Evolutionary conservation across 2,329 filamentous ascomycete species (phyloP).

Genomic region (Chrysoporthe puriensis): DNA sequence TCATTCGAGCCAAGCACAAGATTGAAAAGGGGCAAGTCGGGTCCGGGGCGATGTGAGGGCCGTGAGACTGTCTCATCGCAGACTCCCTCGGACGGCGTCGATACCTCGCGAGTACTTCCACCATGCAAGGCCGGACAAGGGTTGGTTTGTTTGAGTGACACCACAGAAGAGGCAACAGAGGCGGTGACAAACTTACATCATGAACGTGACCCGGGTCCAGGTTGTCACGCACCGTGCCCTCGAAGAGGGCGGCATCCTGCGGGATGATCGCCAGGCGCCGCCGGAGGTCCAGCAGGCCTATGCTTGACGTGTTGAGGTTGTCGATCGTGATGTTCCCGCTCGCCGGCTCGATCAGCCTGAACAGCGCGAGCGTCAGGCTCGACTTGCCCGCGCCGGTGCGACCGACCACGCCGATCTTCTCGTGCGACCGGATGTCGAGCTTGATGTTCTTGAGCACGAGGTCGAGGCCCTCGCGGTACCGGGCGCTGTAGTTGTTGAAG

Average conservation of each 20-base stretch:
- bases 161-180: background rate
- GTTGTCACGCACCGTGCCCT: slow-evolving; percentile 78
- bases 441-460: slow-evolving; percentile 92
- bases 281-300: slow-evolving; percentile 87
- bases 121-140: background rate
- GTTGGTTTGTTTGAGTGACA: background rate
- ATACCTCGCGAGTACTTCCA: background rate
- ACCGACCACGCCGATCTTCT: slow-evolving; percentile 97
- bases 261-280: slow-evolving; percentile 94
- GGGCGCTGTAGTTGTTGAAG: slow-evolving; percentile 92
- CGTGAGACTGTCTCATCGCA: background rate
- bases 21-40: slow-evolving; percentile 12
- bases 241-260: slow-evolving; percentile 92
- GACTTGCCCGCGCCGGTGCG: slow-evolving; percentile 90
- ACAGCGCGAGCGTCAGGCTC: slow-evolving; percentile 87
- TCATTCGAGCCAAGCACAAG: slow-evolving; percentile 19
- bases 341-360: slow-evolving; percentile 90
- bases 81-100: background rate
- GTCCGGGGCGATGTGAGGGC: background rate
- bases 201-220: slow-evolving; percentile 93
- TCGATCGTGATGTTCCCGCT: slow-evolving; percentile 89
- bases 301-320: slow-evolving; percentile 82
- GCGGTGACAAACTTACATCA: slow-evolving; percentile 50
- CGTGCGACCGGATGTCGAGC: slow-evolving; percentile 89
- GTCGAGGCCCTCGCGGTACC: slow-evolving; percentile 88